Evolutionary conservation across 2,329 filamentous ascomycete genomes (phyloP).

Genomic region (Gnomoniopsis smithogilvyi): DNA sequence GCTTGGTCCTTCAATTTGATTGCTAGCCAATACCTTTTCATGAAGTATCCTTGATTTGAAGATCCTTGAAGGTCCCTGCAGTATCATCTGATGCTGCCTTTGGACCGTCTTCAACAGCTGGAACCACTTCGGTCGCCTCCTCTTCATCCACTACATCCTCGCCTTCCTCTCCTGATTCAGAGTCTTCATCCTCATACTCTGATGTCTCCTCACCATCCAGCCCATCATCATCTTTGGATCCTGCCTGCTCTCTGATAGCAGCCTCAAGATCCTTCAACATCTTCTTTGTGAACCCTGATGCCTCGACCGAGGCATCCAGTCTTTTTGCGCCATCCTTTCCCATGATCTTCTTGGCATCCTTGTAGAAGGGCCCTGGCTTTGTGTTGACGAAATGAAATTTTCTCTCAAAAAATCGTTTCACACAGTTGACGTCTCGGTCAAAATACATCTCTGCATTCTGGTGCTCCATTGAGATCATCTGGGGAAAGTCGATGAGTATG

Average conservation of each 20-base stretch:
- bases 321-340: constrained; percentile 63
- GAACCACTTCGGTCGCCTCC: constrained; percentile 21
- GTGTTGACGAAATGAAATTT: constrained; percentile 85
- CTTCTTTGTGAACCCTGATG: constrained; percentile 93
- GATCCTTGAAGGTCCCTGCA: constrained; percentile 19
- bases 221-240: constrained; percentile 35
- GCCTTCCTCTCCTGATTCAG: constrained; percentile 27
- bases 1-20: not conserved
- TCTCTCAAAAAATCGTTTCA: constrained; percentile 90
- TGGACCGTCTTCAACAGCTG: not conserved
- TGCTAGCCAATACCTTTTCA: not conserved
- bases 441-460: constrained; percentile 96
- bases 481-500: constrained; percentile 93
- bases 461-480: constrained; percentile 96
- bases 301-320: constrained; percentile 84
- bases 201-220: constrained; percentile 33
- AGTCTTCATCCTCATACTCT: constrained; percentile 30
- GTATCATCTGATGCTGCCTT: not conserved
- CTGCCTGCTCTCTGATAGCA: constrained; percentile 79
- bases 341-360: constrained; percentile 74
- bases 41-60: constrained; percentile 10
- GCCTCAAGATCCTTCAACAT: constrained; percentile 92
- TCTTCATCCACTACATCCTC: constrained; percentile 24
- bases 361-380: constrained; percentile 79
- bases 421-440: constrained; percentile 89